Evolutionary conservation across 2,329 filamentous ascomycete species (phyloP).

Genomic region (Blastomyces parvus): DNA sequence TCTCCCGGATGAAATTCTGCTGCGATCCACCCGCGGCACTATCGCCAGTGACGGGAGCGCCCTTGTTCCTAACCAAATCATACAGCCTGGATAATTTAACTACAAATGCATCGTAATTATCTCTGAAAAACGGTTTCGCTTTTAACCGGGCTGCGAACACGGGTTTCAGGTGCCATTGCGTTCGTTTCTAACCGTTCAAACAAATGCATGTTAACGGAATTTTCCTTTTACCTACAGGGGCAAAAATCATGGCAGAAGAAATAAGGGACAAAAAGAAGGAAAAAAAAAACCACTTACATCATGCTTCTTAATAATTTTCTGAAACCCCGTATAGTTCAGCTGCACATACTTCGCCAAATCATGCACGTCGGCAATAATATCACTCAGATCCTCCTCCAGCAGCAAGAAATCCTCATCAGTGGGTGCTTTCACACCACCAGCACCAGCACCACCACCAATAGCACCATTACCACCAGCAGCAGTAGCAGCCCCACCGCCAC

Average conservation of each 20-base stretch:
- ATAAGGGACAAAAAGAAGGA: background rate
- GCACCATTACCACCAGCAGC: background rate
- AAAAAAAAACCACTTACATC: slow-evolving; percentile 52
- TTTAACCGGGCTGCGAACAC: slow-evolving; percentile 93
- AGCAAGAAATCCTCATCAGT: slow-evolving; percentile 89
- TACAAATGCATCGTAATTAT: slow-evolving; percentile 95
- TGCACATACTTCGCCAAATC: slow-evolving; percentile 97
- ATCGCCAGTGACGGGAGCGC: slow-evolving; percentile 86
- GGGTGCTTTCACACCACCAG: slow-evolving; percentile 32
- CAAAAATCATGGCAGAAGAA: background rate
- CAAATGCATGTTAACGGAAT: slow-evolving; percentile 4
- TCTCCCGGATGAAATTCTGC: slow-evolving; percentile 92
- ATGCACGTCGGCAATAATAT: slow-evolving; percentile 97
- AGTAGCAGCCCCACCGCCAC: background rate
- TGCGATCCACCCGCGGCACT: slow-evolving; percentile 82
- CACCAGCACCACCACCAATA: background rate
- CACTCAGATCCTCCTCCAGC: slow-evolving; percentile 87
- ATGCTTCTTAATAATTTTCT: slow-evolving; percentile 99
- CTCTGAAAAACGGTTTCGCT: slow-evolving; percentile 96
- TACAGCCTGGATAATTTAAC: slow-evolving; percentile 92
- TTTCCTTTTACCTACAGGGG: background rate
- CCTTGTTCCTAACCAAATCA: slow-evolving; percentile 84
- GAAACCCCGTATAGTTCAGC: slow-evolving; percentile 96
- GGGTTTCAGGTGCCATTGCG: slow-evolving; percentile 82
- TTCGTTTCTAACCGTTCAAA: slow-evolving; percentile 67